Evolutionary conservation across 2,329 filamentous ascomycete species (phyloP).

Genomic region (Diaporthe ampelina): DNA sequence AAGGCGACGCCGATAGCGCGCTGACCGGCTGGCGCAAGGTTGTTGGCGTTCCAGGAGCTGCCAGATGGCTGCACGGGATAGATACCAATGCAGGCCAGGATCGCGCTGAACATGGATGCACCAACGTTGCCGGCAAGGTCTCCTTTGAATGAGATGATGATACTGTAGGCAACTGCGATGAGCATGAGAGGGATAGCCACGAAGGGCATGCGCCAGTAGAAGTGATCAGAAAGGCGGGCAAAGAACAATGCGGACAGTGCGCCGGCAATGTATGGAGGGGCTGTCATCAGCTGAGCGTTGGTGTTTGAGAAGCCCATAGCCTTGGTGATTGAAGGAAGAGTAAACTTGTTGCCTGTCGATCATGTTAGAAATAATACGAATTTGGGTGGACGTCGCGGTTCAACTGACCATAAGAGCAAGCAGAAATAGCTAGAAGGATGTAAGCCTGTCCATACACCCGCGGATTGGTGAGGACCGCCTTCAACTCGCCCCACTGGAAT

Average conservation of each 20-base stretch:
- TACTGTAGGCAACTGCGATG: conserved; percentile 71
- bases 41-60: conserved; percentile 78
- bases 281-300: conserved; percentile 65
- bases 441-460: conserved; percentile 41
- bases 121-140: conserved; percentile 57
- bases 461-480: conserved; percentile 37
- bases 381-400: neutral
- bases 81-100: conserved; percentile 77
- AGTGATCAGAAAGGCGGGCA: conserved; percentile 77
- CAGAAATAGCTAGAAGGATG: conserved; percentile 47
- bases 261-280: conserved; percentile 72
- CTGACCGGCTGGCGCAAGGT: conserved; percentile 62
- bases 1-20: conserved; percentile 56
- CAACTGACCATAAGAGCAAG: conserved; percentile 46
- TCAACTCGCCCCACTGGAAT: conserved; percentile 5
- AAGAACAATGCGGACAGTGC: conserved; percentile 73
- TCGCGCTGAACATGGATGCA: conserved; percentile 76
- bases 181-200: conserved; percentile 73
- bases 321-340: conserved; percentile 52
- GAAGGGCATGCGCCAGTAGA: conserved; percentile 74
- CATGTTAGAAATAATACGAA: neutral
- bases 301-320: conserved; percentile 52
- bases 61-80: conserved; percentile 75
- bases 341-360: conserved; percentile 45
- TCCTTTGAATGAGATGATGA: conserved; percentile 71